Conservation (phyloP, 2,329 filamentous ascomycete genomes). For the Aureobasidium sp. region DNA sequence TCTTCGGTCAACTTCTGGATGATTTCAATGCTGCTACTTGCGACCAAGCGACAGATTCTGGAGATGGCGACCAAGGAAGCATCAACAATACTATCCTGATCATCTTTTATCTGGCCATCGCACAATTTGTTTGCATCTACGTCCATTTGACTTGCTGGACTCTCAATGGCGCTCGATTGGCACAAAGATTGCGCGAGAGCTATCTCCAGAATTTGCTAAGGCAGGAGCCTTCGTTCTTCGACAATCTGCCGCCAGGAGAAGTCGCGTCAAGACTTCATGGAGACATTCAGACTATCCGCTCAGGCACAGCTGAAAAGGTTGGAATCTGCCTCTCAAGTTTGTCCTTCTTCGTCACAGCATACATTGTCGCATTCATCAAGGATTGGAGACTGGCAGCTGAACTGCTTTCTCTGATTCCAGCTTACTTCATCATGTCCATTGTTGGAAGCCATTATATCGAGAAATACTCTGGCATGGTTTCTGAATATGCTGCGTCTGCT, state of each 20-base stretch:
- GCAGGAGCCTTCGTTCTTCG: constrained; percentile 59
- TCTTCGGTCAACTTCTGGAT: constrained; percentile 59
- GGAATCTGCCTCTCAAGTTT: constrained; percentile 56
- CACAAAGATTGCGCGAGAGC: constrained; percentile 54
- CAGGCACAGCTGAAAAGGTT: constrained; percentile 64
- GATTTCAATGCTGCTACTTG: constrained; percentile 54
- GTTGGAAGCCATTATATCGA: constrained; percentile 49
- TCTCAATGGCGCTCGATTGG: constrained; percentile 56
- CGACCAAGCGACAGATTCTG: constrained; percentile 29
- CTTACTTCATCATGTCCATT: constrained; percentile 54
- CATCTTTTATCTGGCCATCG: constrained; percentile 59
- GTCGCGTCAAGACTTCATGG: constrained; percentile 57
- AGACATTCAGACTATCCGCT: constrained; percentile 60
- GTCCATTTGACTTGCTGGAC: constrained; percentile 58
- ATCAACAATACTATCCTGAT: constrained; percentile 53
- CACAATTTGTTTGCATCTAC: constrained; percentile 58
- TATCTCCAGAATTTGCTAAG: constrained; percentile 54
- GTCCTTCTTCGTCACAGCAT: constrained; percentile 62
- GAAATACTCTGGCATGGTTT: constrained; percentile 46
- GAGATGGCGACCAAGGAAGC: constrained; percentile 32
- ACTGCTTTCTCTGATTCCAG: constrained; percentile 56
- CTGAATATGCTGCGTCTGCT: constrained; percentile 49
- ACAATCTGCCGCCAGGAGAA: constrained; percentile 55
- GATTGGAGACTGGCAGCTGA: constrained; percentile 57
- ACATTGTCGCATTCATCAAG: constrained; percentile 60